phyloP scores from a whole-genome alignment of 495 filamentous ascomycete species.

The Glarea lozoyensis region DNA sequence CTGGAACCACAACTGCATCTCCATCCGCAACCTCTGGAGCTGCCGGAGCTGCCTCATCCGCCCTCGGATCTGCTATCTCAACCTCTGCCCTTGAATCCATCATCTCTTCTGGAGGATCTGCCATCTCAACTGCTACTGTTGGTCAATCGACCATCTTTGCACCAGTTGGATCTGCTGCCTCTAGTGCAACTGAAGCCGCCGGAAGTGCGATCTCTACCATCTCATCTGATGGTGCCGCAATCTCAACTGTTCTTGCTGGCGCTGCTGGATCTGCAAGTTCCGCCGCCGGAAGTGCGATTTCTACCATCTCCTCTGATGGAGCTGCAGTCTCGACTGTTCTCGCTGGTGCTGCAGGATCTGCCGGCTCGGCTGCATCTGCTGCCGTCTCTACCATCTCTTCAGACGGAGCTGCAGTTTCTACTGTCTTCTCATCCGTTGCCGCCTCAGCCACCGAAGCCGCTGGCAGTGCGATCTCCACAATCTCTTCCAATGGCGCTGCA shows the following conservation, averaged over 20 bases:
- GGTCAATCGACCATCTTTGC: constrained; percentile 1
- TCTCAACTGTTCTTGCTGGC: neutral
- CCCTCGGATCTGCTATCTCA: constrained; percentile 3
- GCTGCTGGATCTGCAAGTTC: too few relatives aligned
- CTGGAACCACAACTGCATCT: constrained; percentile 1
- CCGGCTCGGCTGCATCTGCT: constrained; percentile 12
- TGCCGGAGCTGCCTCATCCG: constrained; percentile 1
- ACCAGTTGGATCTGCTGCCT: neutral
- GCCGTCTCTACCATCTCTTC: constrained; percentile 12
- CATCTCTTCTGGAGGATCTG: constrained; percentile 1
- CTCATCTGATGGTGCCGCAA: too few relatives aligned
- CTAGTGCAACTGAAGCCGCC: too few relatives aligned
- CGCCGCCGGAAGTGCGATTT: too few relatives aligned
- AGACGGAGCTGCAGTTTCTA: constrained; percentile 1
- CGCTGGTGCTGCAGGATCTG: constrained; percentile 13
- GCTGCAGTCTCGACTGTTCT: neutral
- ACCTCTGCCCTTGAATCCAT: constrained; percentile 4
- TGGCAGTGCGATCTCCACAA: constrained; percentile 11
- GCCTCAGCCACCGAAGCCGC: constrained; percentile 16
- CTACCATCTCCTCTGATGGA: too few relatives aligned
- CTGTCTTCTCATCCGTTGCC: constrained; percentile 12
- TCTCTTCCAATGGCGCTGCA: constrained; percentile 5
- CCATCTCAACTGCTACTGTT: neutral
- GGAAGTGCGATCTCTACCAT: too few relatives aligned
- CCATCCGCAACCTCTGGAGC: neutral